Evolutionary conservation across 2,329 filamentous ascomycete genomes (phyloP).

Genomic region (Aspergillus pseudonomiae): DNA sequence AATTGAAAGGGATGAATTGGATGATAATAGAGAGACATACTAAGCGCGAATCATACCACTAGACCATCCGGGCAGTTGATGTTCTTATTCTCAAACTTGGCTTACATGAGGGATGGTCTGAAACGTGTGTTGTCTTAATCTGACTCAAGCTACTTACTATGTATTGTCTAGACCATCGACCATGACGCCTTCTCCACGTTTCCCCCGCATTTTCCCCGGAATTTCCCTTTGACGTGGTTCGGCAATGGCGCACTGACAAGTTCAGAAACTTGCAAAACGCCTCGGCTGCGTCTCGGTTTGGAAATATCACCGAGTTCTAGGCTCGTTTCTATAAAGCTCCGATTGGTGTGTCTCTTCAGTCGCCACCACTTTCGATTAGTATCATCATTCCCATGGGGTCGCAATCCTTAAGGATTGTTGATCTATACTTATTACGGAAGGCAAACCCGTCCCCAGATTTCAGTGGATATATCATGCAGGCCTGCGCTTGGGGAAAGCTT

Average conservation of each 20-base stretch:
- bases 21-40: too few relatives aligned
- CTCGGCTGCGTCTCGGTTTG: constrained; percentile 31
- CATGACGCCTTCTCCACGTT: not conserved
- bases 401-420: constrained; percentile 11
- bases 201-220: not conserved
- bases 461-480: constrained; percentile 12
- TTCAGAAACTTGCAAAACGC: constrained; percentile 14
- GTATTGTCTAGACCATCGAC: not conserved
- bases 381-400: not conserved
- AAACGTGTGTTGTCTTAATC: too few relatives aligned
- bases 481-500: constrained; percentile 11
- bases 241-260: not conserved
- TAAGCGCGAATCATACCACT: too few relatives aligned
- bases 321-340: constrained; percentile 16
- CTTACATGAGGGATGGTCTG: too few relatives aligned
- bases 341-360: not conserved
- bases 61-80: not conserved
- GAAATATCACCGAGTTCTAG: constrained; percentile 17
- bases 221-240: not conserved
- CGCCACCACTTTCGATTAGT: constrained; percentile 1
- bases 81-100: too few relatives aligned
- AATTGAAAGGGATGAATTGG: too few relatives aligned
- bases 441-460: not conserved
- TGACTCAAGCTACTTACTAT: too few relatives aligned
- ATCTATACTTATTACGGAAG: constrained; percentile 6